Evolutionary conservation across 805 yeast genomes (phyloP).

Genomic region (Teunomyces gatunensis): DNA sequence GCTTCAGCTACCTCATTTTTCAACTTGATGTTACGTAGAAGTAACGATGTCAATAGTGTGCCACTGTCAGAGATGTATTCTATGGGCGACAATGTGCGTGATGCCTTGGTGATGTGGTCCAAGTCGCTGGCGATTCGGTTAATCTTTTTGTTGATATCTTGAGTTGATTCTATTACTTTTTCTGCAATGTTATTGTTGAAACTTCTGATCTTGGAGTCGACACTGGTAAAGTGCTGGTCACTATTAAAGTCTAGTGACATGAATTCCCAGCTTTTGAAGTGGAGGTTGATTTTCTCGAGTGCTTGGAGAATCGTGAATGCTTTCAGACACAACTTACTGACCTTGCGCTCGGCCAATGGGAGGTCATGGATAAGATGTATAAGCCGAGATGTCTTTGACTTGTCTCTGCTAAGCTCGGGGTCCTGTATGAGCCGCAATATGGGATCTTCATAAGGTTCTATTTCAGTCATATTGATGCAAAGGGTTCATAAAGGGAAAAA

Average conservation of each 20-base stretch:
- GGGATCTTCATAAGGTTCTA: slow-evolving; percentile 45
- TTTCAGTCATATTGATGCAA: slow-evolving; percentile 15
- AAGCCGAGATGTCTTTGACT: slow-evolving; percentile 38
- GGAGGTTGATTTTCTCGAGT: slow-evolving; percentile 47
- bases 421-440: slow-evolving; percentile 46
- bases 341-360: slow-evolving; percentile 39
- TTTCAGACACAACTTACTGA: slow-evolving; percentile 48
- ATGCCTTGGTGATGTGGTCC: slow-evolving; percentile 44
- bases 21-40: slow-evolving; percentile 45
- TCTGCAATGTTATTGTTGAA: slow-evolving; percentile 56
- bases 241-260: slow-evolving; percentile 50
- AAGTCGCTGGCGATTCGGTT: slow-evolving; percentile 44
- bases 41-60: slow-evolving; percentile 45
- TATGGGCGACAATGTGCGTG: slow-evolving; percentile 38
- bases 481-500: neutral
- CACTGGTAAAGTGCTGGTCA: slow-evolving; percentile 32
- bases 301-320: slow-evolving; percentile 48
- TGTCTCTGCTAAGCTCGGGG: slow-evolving; percentile 45
- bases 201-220: slow-evolving; percentile 18
- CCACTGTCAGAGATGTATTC: slow-evolving; percentile 56
- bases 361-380: slow-evolving; percentile 43
- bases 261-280: slow-evolving; percentile 54
- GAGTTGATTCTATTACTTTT: slow-evolving; percentile 51
- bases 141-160: slow-evolving; percentile 43
- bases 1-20: slow-evolving; percentile 51